Base-by-base conservation (phyloP, 805 yeast genomes). In the Kluyveromyces nonfermentans region DNA sequence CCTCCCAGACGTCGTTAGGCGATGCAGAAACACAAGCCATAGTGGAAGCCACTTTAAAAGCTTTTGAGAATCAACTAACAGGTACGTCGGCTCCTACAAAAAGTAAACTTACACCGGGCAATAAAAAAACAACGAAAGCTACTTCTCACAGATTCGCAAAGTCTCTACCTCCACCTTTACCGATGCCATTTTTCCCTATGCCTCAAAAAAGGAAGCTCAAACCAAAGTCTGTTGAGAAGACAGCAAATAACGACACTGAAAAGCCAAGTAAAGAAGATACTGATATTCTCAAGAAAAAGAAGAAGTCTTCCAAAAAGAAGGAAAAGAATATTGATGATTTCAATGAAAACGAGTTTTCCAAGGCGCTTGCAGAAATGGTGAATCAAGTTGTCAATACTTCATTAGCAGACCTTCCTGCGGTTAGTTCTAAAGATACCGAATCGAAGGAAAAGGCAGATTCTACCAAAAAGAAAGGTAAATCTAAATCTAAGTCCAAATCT, bases 351-450 rank as follows among this genome's bases (percentile, higher is more conserved):
- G 72, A 68, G 3, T 66, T 75, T 40, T 73, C 77, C 41, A 72
- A 69, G 40, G 81, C 80, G 0, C 53, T 78, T 32, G 78, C 75
- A 2, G 75, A 73, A 47, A 72, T 76, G 64, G 80, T 77, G 15
- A 70, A 73, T 48, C 73, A 67, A 51, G 82, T 75, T 17, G 78
- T 75, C 21, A 72, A 73, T 46, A 64, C 65, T 1, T 57, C 64
- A 1, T 37, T 56, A 25, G 33, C 47, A 14, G 54, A 49, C 25
- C 18, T 40, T 25, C 30, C 30, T 25, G 9, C 30, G 7, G 12
- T 4, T 25, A 14, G 30, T 25, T 25, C 30, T 16, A 22, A 30
- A 10, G 22, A 18, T 10, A 14, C 17, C 19, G 30, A 37, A 17
- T 8, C 36, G 12, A 25, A 25, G 30, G 30, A 25, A 25, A 25